These are phyloP conservation scores for Kentomonas sorsogonicus DNA, from an alignment of 208 protist species.

Conservation along the genomic window DNA sequence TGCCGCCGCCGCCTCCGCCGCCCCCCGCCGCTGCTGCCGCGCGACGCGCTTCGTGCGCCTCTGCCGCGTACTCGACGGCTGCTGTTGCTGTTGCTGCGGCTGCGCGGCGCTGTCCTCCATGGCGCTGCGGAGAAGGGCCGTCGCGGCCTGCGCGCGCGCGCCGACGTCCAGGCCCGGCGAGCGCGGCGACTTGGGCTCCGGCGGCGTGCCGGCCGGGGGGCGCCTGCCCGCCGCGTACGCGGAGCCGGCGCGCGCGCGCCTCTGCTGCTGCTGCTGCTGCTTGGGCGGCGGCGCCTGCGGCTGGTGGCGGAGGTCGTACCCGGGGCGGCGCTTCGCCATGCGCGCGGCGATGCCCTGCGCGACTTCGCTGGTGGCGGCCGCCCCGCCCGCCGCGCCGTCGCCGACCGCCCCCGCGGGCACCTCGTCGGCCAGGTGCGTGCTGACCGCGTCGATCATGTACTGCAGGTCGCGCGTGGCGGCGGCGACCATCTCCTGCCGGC, in stretches of 20 bases:
- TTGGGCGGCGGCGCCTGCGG: slow-evolving; percentile 15
- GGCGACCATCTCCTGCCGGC: slow-evolving; percentile 55
- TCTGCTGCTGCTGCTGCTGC: slow-evolving; percentile 11
- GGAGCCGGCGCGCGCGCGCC: not conserved
- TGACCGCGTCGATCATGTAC: slow-evolving; percentile 79
- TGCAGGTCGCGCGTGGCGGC: slow-evolving; percentile 36
- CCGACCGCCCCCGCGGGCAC: slow-evolving; percentile 20
- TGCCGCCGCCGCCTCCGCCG: not conserved
- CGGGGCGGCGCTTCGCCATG: slow-evolving; percentile 52
- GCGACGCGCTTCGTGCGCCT: not conserved
- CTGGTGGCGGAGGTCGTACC: slow-evolving; percentile 32
- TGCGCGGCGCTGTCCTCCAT: too few species aligned
- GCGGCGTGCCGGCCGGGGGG: too few species aligned
- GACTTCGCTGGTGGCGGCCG: slow-evolving; percentile 14
- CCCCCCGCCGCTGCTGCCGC: not conserved
- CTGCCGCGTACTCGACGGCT: too few species aligned
- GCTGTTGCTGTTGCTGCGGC: too few species aligned
- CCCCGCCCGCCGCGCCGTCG: slow-evolving; percentile 3
- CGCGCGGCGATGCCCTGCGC: slow-evolving; percentile 61
- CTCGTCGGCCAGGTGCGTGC: slow-evolving; percentile 56
- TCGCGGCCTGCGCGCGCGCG: too few species aligned
- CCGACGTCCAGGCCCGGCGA: too few species aligned
- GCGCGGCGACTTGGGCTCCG: too few species aligned
- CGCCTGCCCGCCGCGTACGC: too few species aligned
- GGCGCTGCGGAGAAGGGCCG: too few species aligned